Evolutionary conservation across 352 stramenopile genomes (phyloP), one percentile per base, ranked within the genome.

Genomic region (Thalassiosira delicatula): DNA sequence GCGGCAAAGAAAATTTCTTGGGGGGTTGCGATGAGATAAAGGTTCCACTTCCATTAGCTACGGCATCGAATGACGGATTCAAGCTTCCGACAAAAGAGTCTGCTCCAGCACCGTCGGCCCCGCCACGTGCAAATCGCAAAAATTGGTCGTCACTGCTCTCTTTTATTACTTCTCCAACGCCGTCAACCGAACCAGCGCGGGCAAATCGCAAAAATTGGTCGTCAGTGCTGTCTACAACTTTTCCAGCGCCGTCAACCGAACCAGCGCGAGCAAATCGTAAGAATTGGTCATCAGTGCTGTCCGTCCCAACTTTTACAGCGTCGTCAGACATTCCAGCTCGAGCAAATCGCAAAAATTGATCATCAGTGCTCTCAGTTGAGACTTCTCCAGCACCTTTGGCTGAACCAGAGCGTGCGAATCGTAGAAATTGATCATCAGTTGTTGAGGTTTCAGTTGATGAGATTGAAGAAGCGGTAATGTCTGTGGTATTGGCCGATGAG

Each of bases 321-420:
- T 5, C 44, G 14, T 40, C 27, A 11, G 54, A 35, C 35, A 29
- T 23, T 62, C 53, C 60, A 53, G 42, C 76, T n/a, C 62, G 60
- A 11, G 81, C 81, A 53, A 79, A 81, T 42, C 66, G 57, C 8
- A 78, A 76, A 61, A 88, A 88, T 49, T 79, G 32, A 49, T 88
- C 62, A 62, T 62, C 25, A 11, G 25, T 30, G 2, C 29, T 44
- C 27, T 42, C 54, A 1, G 1, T 32, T 29, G 19, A 17, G 30
- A 32, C 30, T 19, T 12, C 14, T 66, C 14, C 21, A 35, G 23
- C 62, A 40, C 1, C 3, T n/a, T 62, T 27, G 19, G 30, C 14
- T 21, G 54, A 37, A 37, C 54, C 32, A 21, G 35, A 11, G n/a
- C 30, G 60, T 1, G 60, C 60, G 23, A 19, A 56, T 1, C 21